Percentiles rank a stretch among this genome's conserved stretches.
Conservation (phyloP, 1,284 basidiomycete species). For the Cryptococcus sp. region DNA sequence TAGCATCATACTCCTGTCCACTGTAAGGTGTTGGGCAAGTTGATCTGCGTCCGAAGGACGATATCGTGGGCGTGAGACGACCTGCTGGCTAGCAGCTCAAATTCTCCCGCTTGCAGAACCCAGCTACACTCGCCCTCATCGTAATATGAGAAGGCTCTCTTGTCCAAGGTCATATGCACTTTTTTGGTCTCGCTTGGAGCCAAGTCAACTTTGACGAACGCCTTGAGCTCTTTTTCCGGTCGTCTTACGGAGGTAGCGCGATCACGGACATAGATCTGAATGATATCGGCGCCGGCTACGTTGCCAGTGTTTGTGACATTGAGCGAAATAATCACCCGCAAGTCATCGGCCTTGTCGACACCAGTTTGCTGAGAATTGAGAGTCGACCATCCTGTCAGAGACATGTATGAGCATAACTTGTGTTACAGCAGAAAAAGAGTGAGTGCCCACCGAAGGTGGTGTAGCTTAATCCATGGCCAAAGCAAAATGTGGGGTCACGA, state of each 20-base stretch:
- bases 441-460: constrained; percentile 62
- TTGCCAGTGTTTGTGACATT: not conserved
- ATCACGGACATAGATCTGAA: not conserved
- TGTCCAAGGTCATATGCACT: not conserved
- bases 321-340: not conserved
- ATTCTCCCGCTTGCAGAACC: not conserved
- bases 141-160: not conserved
- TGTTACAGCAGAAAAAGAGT: not conserved
- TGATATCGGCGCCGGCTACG: not conserved
- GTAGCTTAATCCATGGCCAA: constrained; percentile 73
- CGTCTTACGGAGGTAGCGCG: not conserved
- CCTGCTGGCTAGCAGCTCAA: not conserved
- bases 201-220: not conserved
- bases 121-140: not conserved
- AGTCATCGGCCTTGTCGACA: not conserved
- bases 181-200: not conserved
- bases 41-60: too few relatives aligned
- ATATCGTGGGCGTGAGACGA: too few relatives aligned
- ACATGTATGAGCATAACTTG: too few relatives aligned
- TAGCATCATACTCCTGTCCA: too few relatives aligned
- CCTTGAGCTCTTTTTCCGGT: not conserved
- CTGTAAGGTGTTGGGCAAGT: too few relatives aligned
- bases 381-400: too few relatives aligned
- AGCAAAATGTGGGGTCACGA: constrained; percentile 62
- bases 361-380: not conserved